These are phyloP conservation scores for Acanthamoeba castellanii DNA, from an alignment of 208 protist genomes.

Conservation along the genomic window DNA sequence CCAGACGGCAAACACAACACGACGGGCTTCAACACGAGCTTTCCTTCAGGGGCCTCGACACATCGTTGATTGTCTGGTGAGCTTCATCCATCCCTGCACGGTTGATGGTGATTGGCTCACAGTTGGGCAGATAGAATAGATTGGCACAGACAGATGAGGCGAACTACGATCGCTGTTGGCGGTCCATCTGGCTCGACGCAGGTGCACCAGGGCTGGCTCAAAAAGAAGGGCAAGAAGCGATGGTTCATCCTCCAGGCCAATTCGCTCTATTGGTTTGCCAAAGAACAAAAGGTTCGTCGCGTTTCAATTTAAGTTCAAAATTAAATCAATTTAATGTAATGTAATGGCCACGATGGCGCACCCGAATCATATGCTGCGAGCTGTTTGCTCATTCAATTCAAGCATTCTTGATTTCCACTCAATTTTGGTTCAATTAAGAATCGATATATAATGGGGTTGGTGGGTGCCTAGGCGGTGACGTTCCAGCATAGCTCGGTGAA, in stretches of 20 bases:
- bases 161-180: no score
- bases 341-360: no score
- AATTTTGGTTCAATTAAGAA: background rate
- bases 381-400: background rate
- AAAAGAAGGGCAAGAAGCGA: conserved; percentile 58
- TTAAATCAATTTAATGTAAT: background rate
- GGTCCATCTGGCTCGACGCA: background rate
- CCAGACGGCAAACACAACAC: no score
- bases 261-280: conserved; percentile 51
- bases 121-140: no score
- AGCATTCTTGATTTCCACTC: background rate
- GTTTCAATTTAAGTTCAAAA: background rate
- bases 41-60: no score
- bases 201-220: conserved; percentile 22
- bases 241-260: conserved; percentile 49
- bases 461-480: conserved; percentile 11
- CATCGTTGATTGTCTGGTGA: no score
- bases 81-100: no score
- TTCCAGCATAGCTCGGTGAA: conserved; percentile 26
- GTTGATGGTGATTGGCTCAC: no score
- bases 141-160: no score
- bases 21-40: no score
- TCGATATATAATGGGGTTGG: no score
- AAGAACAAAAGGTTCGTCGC: conserved; percentile 29
- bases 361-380: background rate